Base-by-base conservation (phyloP, 352 stramenopile species). In the Phytopythium mirpurense region DNA sequence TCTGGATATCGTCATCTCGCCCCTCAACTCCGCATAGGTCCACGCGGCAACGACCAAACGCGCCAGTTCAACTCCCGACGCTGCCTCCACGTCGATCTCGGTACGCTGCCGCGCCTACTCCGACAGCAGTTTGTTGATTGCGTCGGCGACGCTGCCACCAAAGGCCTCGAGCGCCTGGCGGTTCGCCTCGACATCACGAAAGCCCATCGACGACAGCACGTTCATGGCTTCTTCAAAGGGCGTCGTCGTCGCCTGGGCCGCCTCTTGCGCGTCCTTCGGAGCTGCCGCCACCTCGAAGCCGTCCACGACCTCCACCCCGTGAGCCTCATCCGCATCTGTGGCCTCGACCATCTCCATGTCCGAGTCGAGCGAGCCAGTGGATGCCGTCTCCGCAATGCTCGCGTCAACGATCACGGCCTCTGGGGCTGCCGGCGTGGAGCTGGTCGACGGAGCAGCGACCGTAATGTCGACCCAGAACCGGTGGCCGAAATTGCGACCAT, bases 381-480 rank as follows among this genome's bases (percentile, higher is more conserved):
- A 68, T 9, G 38, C 0, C 51, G 49, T 41, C 40, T 67, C 64
- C 45, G 53, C 41, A 23, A 31, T 5, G 49, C 52, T 63, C 1
- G 53, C 32, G 11, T 40, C 37, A 14, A 49, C 24, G 11, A n/a
- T 12, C 12, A 40, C 23, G 8, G 45, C 34, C 26, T 66, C 57
- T 21, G 38, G 21, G n/a, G 31, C 21, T 7, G 15, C 15, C 15
- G 10, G 38, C 19, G 37, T 19, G 5, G 31, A 19, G 31, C 18
- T 42, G 7, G 27, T 44, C 10, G 16, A n/a, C 15, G 44, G 35
- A 21, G 34, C 54, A 35, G 35, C 51, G 44, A 92, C 78, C 3
- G 73, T 74, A 38, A 96, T 68, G 52, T 95, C 83, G 27, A 93
- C 70, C 86, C 86, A 96, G 59, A 96, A 83, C 2, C 83, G 80